Conservation (phyloP, 2,329 filamentous ascomycete genomes). For the Alternaria postmessia region DNA sequence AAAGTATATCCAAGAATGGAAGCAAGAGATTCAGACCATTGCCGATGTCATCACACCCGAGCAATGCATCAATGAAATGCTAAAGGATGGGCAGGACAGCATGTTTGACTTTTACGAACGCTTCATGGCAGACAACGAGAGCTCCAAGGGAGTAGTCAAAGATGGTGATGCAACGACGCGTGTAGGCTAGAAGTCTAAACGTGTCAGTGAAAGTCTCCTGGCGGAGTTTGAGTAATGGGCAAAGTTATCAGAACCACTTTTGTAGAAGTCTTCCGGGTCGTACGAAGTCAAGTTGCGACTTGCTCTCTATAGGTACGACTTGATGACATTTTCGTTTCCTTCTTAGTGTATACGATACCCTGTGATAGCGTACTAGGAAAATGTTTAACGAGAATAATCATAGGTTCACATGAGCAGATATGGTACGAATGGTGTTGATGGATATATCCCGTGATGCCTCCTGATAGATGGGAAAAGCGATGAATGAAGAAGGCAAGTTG, state of each 20-base stretch:
- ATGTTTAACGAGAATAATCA: not conserved
- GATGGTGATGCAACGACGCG: not conserved
- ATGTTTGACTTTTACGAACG: slow-evolving; percentile 43
- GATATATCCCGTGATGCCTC: not conserved
- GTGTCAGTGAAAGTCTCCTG: not conserved
- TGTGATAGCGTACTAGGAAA: not conserved
- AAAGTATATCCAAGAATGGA: slow-evolving; percentile 30
- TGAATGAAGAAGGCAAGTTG: not conserved
- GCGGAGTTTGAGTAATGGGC: no score
- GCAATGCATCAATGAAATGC: slow-evolving; percentile 35
- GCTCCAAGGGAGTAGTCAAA: not conserved
- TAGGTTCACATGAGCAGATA: not conserved
- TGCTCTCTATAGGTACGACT: not conserved
- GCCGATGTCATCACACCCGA: slow-evolving; percentile 41
- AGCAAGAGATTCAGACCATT: slow-evolving; percentile 31
- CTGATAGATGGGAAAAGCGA: not conserved
- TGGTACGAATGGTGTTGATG: not conserved
- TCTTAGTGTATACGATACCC: not conserved
- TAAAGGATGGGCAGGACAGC: slow-evolving; percentile 23
- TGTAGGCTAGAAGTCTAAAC: not conserved
- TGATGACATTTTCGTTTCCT: not conserved
- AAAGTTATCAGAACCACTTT: no score
- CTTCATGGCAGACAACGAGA: slow-evolving; percentile 18
- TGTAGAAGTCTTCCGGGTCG: not conserved
- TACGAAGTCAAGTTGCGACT: not conserved